phyloP scores from a whole-genome alignment of 1,284 basidiomycete species.

The Melampsora abietis-canadensis region DNA sequence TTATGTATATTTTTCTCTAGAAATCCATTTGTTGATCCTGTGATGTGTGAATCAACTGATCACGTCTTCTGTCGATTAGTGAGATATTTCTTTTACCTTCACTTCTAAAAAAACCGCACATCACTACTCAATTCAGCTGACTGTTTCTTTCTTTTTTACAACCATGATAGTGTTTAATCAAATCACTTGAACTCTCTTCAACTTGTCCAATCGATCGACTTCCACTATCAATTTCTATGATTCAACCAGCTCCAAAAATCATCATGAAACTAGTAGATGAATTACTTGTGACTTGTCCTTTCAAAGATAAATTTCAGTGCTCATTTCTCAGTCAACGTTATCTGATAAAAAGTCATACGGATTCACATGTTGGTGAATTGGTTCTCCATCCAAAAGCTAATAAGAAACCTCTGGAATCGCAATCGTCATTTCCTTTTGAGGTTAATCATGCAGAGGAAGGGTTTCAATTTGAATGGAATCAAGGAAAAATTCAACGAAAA shows the following conservation, averaged over 20 bases:
- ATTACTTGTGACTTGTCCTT: conserved; percentile 43
- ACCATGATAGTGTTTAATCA: conserved; percentile 38
- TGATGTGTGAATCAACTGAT: conserved; percentile 41
- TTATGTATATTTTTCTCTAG: background rate
- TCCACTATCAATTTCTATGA: conserved; percentile 25
- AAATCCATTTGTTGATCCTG: conserved; percentile 37
- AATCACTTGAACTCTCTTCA: conserved; percentile 40
- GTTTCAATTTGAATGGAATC: background rate
- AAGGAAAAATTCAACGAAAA: background rate
- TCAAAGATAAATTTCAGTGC: conserved; percentile 15
- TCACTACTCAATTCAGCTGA: background rate
- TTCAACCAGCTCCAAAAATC: conserved; percentile 43
- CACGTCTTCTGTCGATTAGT: conserved; percentile 40
- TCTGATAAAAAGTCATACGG: background rate
- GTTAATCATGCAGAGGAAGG: background rate
- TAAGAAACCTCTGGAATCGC: background rate
- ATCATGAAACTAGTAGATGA: conserved; percentile 45
- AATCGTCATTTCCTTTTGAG: background rate
- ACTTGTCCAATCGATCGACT: conserved; percentile 46
- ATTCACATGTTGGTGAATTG: background rate
- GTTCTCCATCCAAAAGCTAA: background rate
- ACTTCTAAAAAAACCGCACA: background rate
- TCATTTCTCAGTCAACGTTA: conserved; percentile 32
- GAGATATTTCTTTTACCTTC: too few relatives aligned
- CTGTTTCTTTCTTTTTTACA: background rate